A percentile compares a stretch with the other conserved stretches of the same genome.
These are phyloP conservation scores for Colletotrichum sp. DNA, from an alignment of 2,329 filamentous ascomycete genomes.

Conservation along the genomic window DNA sequence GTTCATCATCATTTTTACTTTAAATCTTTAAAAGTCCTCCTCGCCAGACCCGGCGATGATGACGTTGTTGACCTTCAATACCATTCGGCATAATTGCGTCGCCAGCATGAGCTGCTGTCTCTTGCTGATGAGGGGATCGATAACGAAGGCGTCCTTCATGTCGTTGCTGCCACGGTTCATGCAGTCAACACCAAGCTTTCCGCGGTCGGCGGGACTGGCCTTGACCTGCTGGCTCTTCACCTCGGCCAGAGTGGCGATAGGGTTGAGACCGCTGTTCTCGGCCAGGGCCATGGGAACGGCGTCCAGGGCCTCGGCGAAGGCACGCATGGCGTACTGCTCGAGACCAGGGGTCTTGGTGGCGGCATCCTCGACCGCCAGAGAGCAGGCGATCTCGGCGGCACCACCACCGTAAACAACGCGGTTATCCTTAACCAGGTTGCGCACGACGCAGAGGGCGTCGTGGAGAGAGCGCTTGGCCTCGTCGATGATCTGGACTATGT, in stretches of 20 bases:
- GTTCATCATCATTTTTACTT: conserved; percentile 17
- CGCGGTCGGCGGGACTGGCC: conserved; percentile 54
- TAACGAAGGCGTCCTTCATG: conserved; percentile 98
- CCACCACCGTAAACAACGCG: conserved; percentile 97
- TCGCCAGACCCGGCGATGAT: conserved; percentile 89
- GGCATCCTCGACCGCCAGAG: conserved; percentile 92
- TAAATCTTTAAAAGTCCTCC: conserved; percentile 75
- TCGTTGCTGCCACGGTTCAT: conserved; percentile 95
- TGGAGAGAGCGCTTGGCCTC: conserved; percentile 98
- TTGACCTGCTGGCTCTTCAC: conserved; percentile 98
- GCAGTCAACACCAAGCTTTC: conserved; percentile 91
- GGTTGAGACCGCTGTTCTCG: conserved; percentile 95
- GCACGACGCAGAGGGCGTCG: conserved; percentile 95
- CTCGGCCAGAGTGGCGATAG: conserved; percentile 92
- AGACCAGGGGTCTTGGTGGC: conserved; percentile 95
- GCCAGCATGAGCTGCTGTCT: conserved; percentile 95
- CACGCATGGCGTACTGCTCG: conserved; percentile 98
- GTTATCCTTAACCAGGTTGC: conserved; percentile 95
- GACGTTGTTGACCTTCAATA: conserved; percentile 96
- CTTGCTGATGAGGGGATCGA: conserved; percentile 98
- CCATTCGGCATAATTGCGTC: conserved; percentile 97
- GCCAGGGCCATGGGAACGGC: conserved; percentile 93
- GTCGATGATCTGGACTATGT: conserved; percentile 82
- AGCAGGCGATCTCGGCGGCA: conserved; percentile 96
- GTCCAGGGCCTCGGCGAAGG: conserved; percentile 94